Conservation (phyloP, 2,329 filamentous ascomycete genomes). For the Sclerotinia spermophila region DNA sequence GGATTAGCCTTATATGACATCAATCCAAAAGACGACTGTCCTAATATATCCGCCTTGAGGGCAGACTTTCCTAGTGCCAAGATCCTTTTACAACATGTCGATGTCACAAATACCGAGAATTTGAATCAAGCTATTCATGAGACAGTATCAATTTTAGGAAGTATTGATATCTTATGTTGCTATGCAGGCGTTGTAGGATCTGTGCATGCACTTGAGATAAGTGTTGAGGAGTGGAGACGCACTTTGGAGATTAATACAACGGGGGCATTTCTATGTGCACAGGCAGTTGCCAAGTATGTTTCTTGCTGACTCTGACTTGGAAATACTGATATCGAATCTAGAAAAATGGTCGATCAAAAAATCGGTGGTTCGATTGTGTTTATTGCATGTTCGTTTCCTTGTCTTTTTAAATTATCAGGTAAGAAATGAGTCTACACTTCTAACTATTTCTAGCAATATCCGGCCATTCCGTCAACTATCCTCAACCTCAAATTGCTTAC, state of each 20-base stretch:
- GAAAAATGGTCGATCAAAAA: conserved; percentile 19
- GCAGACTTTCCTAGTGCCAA: conserved; percentile 51
- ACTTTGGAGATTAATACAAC: conserved; percentile 70
- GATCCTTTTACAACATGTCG: conserved; percentile 50
- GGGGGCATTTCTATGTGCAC: conserved; percentile 66
- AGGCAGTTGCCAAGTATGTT: conserved; percentile 56
- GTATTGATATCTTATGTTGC: conserved; percentile 49
- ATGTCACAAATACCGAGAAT: conserved; percentile 54
- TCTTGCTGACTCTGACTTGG: accelerated
- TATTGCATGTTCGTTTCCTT: conserved; percentile 46
- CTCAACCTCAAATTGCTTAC: conserved; percentile 66
- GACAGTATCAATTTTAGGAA: conserved; percentile 45
- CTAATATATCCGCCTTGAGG: conserved; percentile 45
- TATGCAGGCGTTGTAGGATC: conserved; percentile 68
- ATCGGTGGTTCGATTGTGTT: conserved; percentile 60
- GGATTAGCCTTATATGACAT: conserved; percentile 59
- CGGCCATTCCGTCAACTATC: conserved; percentile 52
- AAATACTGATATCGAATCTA: background rate
- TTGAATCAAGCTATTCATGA: conserved; percentile 45
- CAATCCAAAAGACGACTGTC: conserved; percentile 43
- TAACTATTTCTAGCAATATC: conserved; percentile 57
- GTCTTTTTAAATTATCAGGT: too few relatives aligned
- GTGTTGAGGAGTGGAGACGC: conserved; percentile 55
- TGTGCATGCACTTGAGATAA: conserved; percentile 57
- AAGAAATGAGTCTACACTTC: background rate